Evolutionary conservation across 345 rosid genomes (phyloP).

Genomic region (Erucastrum elatum): DNA sequence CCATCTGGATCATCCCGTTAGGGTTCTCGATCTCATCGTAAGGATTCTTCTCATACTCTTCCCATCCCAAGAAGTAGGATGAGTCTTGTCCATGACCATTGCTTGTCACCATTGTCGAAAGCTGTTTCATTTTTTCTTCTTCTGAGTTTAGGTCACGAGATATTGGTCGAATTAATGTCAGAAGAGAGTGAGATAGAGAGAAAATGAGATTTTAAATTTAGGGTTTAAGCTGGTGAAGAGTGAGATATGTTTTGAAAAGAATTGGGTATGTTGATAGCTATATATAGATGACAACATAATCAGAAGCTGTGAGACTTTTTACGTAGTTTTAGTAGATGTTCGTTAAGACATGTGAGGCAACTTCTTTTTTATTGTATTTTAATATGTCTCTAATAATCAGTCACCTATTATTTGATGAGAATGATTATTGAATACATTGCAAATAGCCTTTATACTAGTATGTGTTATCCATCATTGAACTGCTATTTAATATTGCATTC

Average conservation of each 20-base stretch:
- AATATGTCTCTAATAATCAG: conserved; percentile 23
- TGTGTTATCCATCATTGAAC: conserved; percentile 26
- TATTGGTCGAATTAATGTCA: conserved; percentile 9
- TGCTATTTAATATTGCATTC: conserved; percentile 16
- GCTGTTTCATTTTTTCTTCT: conserved; percentile 21
- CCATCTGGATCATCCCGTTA: not conserved
- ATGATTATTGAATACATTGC: not conserved
- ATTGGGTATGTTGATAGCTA: conserved; percentile 20
- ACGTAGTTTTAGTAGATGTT: conserved; percentile 17
- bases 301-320: conserved; percentile 17
- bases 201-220: not conserved
- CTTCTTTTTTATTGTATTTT: conserved; percentile 20
- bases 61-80: not conserved
- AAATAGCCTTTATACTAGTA: not conserved
- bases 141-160: not conserved
- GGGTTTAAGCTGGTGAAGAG: not conserved
- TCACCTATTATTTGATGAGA: conserved; percentile 26
- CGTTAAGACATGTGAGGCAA: conserved; percentile 32
- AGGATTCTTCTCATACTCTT: not conserved
- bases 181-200: conserved; percentile 13
- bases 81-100: not conserved
- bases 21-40: not conserved
- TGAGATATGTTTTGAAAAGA: conserved; percentile 30
- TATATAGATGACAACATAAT: conserved; percentile 34
- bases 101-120: not conserved